A percentile compares a stretch with the other conserved stretches of the same genome.
These are phyloP conservation scores for Lactifluus subvellereus DNA, from an alignment of 768 basidiomycete genomes.

Conservation along the genomic window DNA sequence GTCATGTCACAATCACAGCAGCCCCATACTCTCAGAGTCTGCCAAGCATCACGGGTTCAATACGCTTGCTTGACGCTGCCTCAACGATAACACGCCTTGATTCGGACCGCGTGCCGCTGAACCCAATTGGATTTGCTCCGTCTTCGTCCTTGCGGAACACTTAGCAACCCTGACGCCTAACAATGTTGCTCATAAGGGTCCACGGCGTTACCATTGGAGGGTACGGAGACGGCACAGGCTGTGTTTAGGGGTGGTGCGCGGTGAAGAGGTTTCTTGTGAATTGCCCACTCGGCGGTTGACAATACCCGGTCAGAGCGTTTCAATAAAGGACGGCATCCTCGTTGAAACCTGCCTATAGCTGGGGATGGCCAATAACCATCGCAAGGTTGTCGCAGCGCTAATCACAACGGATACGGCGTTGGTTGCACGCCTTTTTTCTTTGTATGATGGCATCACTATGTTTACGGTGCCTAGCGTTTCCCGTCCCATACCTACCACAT, in stretches of 20 bases:
- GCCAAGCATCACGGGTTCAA: conserved; percentile 32
- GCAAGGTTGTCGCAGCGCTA: conserved; percentile 6
- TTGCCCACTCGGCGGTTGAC: conserved; percentile 72
- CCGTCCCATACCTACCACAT: conserved; percentile 9
- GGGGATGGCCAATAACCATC: conserved; percentile 8
- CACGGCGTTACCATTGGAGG: conserved; percentile 62
- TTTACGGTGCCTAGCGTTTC: not conserved
- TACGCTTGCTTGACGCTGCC: conserved; percentile 59
- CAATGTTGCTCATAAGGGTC: conserved; percentile 45
- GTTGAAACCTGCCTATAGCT: conserved; percentile 19
- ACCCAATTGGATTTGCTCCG: conserved; percentile 37
- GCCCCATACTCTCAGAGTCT: conserved; percentile 6
- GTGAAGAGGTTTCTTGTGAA: conserved; percentile 75
- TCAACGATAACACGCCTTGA: conserved; percentile 62
- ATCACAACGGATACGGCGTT: conserved; percentile 13
- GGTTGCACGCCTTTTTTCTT: conserved; percentile 7
- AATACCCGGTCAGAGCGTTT: conserved; percentile 9
- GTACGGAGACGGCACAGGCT: conserved; percentile 65
- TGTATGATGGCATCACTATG: conserved; percentile 5
- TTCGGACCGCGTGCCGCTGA: conserved; percentile 47
- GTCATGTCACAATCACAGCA: conserved; percentile 21
- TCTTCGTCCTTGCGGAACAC: conserved; percentile 44
- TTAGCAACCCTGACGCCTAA: conserved; percentile 51
- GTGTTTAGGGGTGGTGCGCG: conserved; percentile 58
- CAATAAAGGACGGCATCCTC: conserved; percentile 14